phyloP scores from a whole-genome alignment of 768 basidiomycete species.

The Tricholoma sp. region DNA sequence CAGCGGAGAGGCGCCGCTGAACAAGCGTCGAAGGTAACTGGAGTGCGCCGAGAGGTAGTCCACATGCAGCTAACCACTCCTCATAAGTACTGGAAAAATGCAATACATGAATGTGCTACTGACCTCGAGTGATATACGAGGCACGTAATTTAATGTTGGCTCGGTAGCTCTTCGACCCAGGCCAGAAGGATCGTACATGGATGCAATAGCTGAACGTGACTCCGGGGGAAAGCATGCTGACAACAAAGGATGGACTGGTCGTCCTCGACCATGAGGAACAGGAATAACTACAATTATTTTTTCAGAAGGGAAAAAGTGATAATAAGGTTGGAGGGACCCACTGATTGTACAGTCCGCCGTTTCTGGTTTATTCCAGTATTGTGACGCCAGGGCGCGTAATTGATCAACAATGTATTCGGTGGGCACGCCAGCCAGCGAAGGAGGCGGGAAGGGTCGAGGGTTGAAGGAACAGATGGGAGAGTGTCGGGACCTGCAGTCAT shows the following conservation, averaged over 20 bases:
- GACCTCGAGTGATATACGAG: constrained; percentile 62
- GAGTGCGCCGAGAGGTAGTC: constrained; percentile 85
- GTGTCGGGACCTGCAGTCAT: constrained; percentile 22
- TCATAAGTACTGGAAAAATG: constrained; percentile 4
- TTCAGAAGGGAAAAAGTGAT: neutral
- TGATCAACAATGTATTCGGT: constrained; percentile 69
- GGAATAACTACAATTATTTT: constrained; percentile 38
- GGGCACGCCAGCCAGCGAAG: constrained; percentile 58
- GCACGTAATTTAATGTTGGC: constrained; percentile 43
- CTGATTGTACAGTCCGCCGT: constrained; percentile 78
- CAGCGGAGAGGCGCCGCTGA: constrained; percentile 61
- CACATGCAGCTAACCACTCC: constrained; percentile 56
- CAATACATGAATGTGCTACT: constrained; percentile 14
- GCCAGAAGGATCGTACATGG: constrained; percentile 36
- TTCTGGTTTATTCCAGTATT: constrained; percentile 72
- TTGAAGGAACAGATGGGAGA: constrained; percentile 37
- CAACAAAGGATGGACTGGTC: constrained; percentile 25
- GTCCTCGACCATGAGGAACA: constrained; percentile 36
- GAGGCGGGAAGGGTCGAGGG: constrained; percentile 59
- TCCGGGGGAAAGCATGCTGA: constrained; percentile 24
- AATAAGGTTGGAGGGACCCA: constrained; percentile 24
- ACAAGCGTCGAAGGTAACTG: constrained; percentile 61
- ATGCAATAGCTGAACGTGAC: constrained; percentile 25
- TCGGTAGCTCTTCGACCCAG: constrained; percentile 47
- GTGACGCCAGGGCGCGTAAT: constrained; percentile 58